phyloP scores from a whole-genome alignment of 306 rosid genomes.

The Macrotyloma uniflorum region DNA sequence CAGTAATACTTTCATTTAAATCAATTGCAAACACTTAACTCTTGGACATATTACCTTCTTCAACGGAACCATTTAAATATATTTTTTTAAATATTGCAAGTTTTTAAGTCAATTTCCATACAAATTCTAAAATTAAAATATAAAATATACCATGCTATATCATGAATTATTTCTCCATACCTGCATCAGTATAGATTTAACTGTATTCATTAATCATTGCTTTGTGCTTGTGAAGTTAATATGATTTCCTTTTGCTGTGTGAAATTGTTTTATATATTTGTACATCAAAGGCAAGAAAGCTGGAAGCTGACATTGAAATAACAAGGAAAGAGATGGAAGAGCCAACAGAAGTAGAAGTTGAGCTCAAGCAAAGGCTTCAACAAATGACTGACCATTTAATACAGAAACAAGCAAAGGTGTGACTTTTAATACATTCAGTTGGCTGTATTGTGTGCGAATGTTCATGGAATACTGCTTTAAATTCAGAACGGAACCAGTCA shows the following conservation, averaged over 20 bases:
- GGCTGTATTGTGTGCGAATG: slow-evolving; percentile 20
- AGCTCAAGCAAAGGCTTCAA: slow-evolving; percentile 84
- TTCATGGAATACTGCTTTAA: slow-evolving; percentile 3
- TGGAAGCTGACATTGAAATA: slow-evolving; percentile 77
- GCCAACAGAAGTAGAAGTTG: slow-evolving; percentile 85
- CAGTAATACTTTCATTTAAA: not conserved
- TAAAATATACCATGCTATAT: not conserved
- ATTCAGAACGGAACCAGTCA: slow-evolving; percentile 14
- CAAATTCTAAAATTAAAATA: not conserved
- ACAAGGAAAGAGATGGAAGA: slow-evolving; percentile 90
- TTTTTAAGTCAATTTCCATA: not conserved
- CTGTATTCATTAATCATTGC: slow-evolving; percentile 2
- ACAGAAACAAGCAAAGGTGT: slow-evolving; percentile 92
- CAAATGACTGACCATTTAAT: slow-evolving; percentile 99
- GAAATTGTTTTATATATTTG: slow-evolving; percentile 23
- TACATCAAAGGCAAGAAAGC: slow-evolving; percentile 66
- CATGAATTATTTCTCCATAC: not conserved
- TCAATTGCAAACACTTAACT: not conserved
- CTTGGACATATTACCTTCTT: not conserved
- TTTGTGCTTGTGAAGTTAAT: slow-evolving; percentile 4
- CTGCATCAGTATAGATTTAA: not conserved
- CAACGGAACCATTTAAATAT: not conserved
- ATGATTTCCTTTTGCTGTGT: not conserved
- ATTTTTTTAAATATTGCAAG: not conserved
- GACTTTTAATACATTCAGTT: slow-evolving; percentile 34